Conservation (phyloP, 345 rosid species). For the Erodium maritimum region DNA sequence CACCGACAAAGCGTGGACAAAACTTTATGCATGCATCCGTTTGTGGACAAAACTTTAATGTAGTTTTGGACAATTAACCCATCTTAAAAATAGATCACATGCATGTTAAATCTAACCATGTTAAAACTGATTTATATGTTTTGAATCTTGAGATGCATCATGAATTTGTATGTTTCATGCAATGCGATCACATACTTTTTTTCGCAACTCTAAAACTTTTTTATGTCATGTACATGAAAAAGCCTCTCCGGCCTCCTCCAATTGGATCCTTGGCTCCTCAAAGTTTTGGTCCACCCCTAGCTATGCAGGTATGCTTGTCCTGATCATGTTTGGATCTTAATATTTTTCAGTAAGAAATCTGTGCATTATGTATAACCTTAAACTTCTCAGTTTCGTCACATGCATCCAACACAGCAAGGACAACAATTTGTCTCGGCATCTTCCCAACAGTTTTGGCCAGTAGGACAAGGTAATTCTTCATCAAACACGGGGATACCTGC, state of each 20-base stretch:
- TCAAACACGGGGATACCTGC: slow-evolving; percentile 39
- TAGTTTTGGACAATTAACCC: too few relatives aligned
- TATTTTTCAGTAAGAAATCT: background rate
- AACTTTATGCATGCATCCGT: too few relatives aligned
- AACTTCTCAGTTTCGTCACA: slow-evolving; percentile 53
- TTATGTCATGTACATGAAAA: background rate
- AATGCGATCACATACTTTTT: background rate
- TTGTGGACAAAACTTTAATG: too few relatives aligned
- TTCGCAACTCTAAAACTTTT: background rate
- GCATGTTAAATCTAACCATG: background rate
- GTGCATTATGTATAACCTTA: background rate
- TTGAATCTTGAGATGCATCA: background rate
- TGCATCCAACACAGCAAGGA: slow-evolving; percentile 50
- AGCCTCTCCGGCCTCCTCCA: slow-evolving; percentile 25
- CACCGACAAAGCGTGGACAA: too few relatives aligned
- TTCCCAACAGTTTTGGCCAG: slow-evolving; percentile 68
- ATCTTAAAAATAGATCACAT: background rate
- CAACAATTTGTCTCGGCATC: slow-evolving; percentile 47
- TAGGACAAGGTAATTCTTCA: slow-evolving; percentile 44
- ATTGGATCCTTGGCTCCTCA: slow-evolving; percentile 29
- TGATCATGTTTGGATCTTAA: background rate
- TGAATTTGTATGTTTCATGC: background rate
- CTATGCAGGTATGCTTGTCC: slow-evolving; percentile 13
- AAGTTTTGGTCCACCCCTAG: slow-evolving; percentile 14
- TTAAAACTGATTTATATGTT: background rate